Evolutionary conservation across 805 yeast species (phyloP).

Genomic region (Limtongia smithiae): DNA sequence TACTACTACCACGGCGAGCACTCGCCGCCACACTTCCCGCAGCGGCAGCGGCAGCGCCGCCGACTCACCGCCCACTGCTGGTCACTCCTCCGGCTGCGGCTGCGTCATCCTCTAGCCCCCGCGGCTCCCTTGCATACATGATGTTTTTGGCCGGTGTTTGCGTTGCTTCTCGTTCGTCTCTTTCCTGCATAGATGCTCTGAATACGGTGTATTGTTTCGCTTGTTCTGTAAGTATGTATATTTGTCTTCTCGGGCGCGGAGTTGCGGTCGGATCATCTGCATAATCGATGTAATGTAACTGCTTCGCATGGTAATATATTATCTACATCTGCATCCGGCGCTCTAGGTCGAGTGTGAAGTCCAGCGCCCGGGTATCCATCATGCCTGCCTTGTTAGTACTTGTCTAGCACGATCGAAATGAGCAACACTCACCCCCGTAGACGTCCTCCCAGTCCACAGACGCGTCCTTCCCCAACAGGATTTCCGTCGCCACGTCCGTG

Average conservation of each 20-base stretch:
- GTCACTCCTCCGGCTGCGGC: constrained; percentile 17
- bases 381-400: constrained; percentile 7
- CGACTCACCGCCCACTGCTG: neutral
- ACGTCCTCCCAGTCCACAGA: constrained; percentile 92
- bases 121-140: too few relatives aligned
- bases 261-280: neutral
- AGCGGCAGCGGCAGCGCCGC: neutral
- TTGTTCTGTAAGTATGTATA: too few relatives aligned
- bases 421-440: constrained; percentile 35
- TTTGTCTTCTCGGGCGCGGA: neutral
- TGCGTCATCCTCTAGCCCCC: constrained; percentile 11
- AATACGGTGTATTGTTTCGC: neutral
- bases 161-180: neutral
- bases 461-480: constrained; percentile 71
- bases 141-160: neutral
- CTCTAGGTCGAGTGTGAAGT: constrained; percentile 22
- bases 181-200: neutral
- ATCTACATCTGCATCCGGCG: constrained; percentile 6
- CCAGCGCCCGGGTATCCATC: constrained; percentile 14
- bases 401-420: neutral
- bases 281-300: neutral
- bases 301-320: neutral
- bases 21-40: neutral
- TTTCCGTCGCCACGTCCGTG: constrained; percentile 65
- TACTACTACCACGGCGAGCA: neutral